These are phyloP conservation scores for Mycosphaerella arachidis DNA, from an alignment of 2,329 filamentous ascomycete genomes.

Conservation along the genomic window DNA sequence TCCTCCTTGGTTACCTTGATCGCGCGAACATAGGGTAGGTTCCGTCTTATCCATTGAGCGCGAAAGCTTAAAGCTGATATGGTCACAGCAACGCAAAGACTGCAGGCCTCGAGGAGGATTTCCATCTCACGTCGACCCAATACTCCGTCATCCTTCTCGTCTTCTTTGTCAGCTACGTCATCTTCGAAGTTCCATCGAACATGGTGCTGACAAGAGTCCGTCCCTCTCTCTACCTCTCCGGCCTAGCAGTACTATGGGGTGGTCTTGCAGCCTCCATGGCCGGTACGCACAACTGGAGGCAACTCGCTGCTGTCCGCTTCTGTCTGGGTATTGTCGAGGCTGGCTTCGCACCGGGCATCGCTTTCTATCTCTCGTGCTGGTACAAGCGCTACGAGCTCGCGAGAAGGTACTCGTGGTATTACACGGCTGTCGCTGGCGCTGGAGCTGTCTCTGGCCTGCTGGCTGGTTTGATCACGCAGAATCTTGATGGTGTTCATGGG, in stretches of 20 bases:
- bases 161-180: constrained; percentile 45
- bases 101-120: constrained; percentile 42
- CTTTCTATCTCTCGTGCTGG: constrained; percentile 9
- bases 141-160: constrained; percentile 6
- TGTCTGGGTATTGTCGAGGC: constrained; percentile 1
- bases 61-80: neutral
- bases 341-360: constrained; percentile 4
- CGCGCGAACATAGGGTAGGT: constrained; percentile 4
- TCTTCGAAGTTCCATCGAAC: constrained; percentile 61
- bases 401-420: neutral
- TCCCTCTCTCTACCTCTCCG: constrained; percentile 45
- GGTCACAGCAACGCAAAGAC: neutral
- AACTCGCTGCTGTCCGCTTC: neutral
- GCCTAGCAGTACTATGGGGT: constrained; percentile 41
- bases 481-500: neutral
- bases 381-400: constrained; percentile 4
- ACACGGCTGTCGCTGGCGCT: neutral
- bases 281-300: constrained; percentile 20
- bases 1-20: constrained; percentile 2
- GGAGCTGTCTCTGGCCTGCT: neutral
- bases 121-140: constrained; percentile 42
- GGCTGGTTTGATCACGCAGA: constrained; percentile 33
- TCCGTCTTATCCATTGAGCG: neutral
- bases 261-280: neutral
- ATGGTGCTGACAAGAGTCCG: constrained; percentile 37